These are phyloP conservation scores for Aspergillus sp. DNA, from an alignment of 2,329 filamentous ascomycete species.

Conservation along the genomic window DNA sequence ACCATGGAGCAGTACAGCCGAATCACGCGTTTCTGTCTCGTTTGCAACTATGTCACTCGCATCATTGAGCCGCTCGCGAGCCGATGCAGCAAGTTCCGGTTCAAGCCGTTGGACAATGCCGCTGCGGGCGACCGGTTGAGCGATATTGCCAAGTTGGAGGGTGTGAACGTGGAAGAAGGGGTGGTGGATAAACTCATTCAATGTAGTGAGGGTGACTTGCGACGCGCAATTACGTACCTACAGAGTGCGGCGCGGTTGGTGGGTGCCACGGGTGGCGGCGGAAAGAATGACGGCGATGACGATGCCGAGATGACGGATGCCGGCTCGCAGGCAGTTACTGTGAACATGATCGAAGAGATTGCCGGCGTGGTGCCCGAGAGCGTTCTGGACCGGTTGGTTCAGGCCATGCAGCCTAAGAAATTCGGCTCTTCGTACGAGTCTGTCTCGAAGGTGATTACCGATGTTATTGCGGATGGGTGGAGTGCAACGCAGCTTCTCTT, in stretches of 20 bases:
- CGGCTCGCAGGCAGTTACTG: conserved; percentile 59
- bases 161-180: conserved; percentile 72
- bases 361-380: conserved; percentile 83
- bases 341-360: conserved; percentile 86
- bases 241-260: conserved; percentile 91
- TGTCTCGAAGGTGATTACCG: conserved; percentile 77
- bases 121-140: conserved; percentile 78
- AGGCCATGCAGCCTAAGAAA: conserved; percentile 72
- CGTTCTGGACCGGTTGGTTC: conserved; percentile 69
- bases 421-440: conserved; percentile 66
- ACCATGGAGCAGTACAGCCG: conserved; percentile 99
- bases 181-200: conserved; percentile 80
- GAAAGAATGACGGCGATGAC: conserved; percentile 48
- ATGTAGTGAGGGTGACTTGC: conserved; percentile 88
- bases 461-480: conserved; percentile 95
- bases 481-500: conserved; percentile 84
- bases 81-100: conserved; percentile 94
- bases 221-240: conserved; percentile 93
- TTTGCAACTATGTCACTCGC: conserved; percentile 97
- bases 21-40: conserved; percentile 94
- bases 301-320: conserved; percentile 63
- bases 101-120: conserved; percentile 88
- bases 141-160: conserved; percentile 78
- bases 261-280: conserved; percentile 57
- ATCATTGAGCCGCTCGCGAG: conserved; percentile 96